Base-by-base conservation (phyloP, 2,329 filamentous ascomycete genomes). In the Exophiala bonariae region DNA sequence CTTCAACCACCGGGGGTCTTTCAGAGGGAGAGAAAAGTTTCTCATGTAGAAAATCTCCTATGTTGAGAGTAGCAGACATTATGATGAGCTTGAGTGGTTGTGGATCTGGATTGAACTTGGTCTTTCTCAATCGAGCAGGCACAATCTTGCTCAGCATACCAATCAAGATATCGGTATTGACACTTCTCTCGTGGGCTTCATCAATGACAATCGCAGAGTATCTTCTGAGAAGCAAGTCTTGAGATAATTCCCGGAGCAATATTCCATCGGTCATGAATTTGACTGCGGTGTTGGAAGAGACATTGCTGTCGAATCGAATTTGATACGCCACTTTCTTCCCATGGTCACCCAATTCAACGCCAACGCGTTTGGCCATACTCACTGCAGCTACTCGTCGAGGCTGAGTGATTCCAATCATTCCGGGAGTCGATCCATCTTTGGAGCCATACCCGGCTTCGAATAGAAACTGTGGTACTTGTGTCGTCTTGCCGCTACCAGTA, bases 211-310 rank as follows among this genome's bases (percentile, higher is more conserved):
- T 87, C 11, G 87, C 87, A 0, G 92, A 96, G 67, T 99, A 99
- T 59, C 95, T 95, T 40, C 79, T 82, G 35, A 99, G 71, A 0
- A 89, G 79, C 61, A 97, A 89, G 63, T 99, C 93, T 56, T 93
- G 85, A 1, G 88, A 85, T 44, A 96, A 86, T 67, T 99, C 93
- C 47, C 93, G 85, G 8, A 99, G 78, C 50, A 99, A 74, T 20
- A 99, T 90, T 78, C 93, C 93, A 67, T 99, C 93, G 0, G 93
- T 99, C 91, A 99, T 96, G 71, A 97, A 99, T 66, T 99, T 99
- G 66, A 99, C 82, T 4, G 89, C 87, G 0, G 93, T 99, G 42
- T 89, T 85, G 20, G 83, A 75, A 39, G 83, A 82, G 2, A 87
- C 83, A 0, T 85, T 92, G 40, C 86, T 89, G 63, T 99, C 93